phyloP scores from a whole-genome alignment of 2,329 filamentous ascomycete genomes.

The Didymella pinodella region DNA sequence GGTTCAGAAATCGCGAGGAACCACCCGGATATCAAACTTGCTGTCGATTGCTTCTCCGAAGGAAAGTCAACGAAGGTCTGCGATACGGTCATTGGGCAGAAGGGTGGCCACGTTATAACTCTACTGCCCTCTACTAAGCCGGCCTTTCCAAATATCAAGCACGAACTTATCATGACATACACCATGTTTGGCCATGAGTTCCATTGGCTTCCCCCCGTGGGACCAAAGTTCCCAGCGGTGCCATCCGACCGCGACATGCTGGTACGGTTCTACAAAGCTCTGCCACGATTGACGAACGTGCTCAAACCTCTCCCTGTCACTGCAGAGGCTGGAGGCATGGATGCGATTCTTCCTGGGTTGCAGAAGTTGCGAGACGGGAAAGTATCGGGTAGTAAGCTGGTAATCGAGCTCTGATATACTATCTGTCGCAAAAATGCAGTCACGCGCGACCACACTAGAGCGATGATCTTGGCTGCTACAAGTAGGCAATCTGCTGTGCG shows the following conservation, averaged over 20 bases:
- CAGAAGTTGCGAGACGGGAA: neutral
- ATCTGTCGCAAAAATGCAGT: too few relatives aligned
- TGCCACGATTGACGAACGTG: neutral
- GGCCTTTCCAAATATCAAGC: neutral
- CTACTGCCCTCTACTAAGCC: slow-evolving; percentile 26
- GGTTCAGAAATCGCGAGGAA: slow-evolving; percentile 9
- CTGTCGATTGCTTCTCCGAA: slow-evolving; percentile 47
- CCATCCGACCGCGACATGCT: neutral
- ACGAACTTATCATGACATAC: slow-evolving; percentile 1
- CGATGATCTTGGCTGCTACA: too few relatives aligned
- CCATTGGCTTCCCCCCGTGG: neutral
- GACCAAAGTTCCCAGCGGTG: neutral
- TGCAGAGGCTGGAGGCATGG: neutral
- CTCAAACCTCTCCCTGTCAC: neutral
- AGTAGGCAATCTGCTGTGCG: too few relatives aligned
- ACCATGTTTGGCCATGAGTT: neutral
- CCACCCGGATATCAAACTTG: slow-evolving; percentile 36
- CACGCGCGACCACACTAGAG: too few relatives aligned
- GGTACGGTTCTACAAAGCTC: neutral
- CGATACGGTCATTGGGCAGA: slow-evolving; percentile 30
- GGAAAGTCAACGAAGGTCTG: slow-evolving; percentile 42
- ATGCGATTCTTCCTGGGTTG: neutral
- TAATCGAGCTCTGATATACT: neutral
- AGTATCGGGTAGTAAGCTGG: slow-evolving; percentile 1
- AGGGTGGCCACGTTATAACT: slow-evolving; percentile 42